Evolutionary conservation across 1,139 yeast genomes (phyloP), one percentile per base, ranked within the genome.

Genomic region (Candida labiduridarum): DNA sequence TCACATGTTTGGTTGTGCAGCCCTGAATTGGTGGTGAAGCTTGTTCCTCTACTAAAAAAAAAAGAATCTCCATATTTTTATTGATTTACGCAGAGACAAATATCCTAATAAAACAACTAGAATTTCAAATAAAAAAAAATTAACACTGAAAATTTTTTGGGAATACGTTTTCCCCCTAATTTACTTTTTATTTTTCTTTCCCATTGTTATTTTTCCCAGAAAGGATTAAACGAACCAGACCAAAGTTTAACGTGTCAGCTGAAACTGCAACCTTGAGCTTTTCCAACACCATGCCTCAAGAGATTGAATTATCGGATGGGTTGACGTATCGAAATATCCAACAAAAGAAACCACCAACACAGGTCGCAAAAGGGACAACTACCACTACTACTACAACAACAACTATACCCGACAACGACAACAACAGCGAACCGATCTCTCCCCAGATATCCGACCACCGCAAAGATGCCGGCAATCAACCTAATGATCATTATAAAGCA

Each of bases 391-490:
- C 34, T 15, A 10, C 39, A 18, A 29, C 15, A 4, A 11, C 39
- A 18, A 31, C 18, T 19, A 33, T 12, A 22, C 16, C 41, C 22
- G 22, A 19, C 22, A 19, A 19, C 22, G 39, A 22, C 12, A 30
- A 31, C 12, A 30, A 22, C 12, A 30, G 15, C 12, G 35, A 33
- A 16, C 22, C 39, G 9, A 33, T 46, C n/a, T 18, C 34, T n/a
- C 50, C 47, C 6, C 40, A 35, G 18, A 18, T 41, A 27, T 34
- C 41, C 29, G 48, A 45, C 41, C 56, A 54, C 30, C 45, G 41
- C 15, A 40, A 41, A 5, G 96, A 88, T 60, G 91, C 95, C 0
- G 97, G 97, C 0, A 84, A 86, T 58, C 79, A 80, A 58, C 78
- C 87, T 6, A 76, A 74, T 43, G 82, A 81, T 51, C 94, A 85